These are phyloP conservation scores for Corylus heterophylla DNA, from an alignment of 306 rosid species.

Conservation along the genomic window DNA sequence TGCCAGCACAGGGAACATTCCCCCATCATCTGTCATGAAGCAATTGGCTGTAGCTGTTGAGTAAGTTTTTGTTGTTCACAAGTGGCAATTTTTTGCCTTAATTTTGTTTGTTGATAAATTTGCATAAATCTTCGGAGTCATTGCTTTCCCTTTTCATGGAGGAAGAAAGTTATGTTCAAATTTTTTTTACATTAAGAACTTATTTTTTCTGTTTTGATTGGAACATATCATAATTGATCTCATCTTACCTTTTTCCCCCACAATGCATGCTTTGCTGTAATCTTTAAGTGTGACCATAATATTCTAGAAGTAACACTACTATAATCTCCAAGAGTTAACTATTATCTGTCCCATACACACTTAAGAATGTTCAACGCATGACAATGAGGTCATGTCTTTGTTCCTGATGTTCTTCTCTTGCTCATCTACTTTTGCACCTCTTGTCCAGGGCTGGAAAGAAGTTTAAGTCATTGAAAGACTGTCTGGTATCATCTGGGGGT, in stretches of 20 bases:
- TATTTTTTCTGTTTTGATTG: not conserved
- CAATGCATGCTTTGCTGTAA: not conserved
- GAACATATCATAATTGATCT: not conserved
- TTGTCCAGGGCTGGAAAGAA: slow-evolving; percentile 79
- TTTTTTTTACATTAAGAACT: not conserved
- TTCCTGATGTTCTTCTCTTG: slow-evolving; percentile 13
- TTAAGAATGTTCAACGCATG: slow-evolving; percentile 16
- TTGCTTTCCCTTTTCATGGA: slow-evolving; percentile 11
- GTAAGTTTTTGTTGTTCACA: slow-evolving; percentile 54
- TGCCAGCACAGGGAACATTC: slow-evolving; percentile 62
- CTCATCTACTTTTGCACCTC: slow-evolving; percentile 27
- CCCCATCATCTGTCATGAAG: slow-evolving; percentile 67
- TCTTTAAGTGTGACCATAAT: not conserved
- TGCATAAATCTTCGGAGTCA: slow-evolving; percentile 7
- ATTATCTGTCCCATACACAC: not conserved
- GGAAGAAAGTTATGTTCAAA: not conserved
- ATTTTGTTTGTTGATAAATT: slow-evolving; percentile 18
- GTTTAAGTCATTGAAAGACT: slow-evolving; percentile 73
- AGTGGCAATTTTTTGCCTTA: slow-evolving; percentile 24
- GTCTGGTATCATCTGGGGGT: slow-evolving; percentile 55
- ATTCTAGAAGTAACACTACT: not conserved
- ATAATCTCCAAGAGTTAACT: not conserved
- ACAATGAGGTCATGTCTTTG: slow-evolving; percentile 7
- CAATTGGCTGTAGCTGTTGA: slow-evolving; percentile 87
- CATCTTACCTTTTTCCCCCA: not conserved